phyloP scores from a whole-genome alignment of 345 rosid species.

The Salix exigua region DNA sequence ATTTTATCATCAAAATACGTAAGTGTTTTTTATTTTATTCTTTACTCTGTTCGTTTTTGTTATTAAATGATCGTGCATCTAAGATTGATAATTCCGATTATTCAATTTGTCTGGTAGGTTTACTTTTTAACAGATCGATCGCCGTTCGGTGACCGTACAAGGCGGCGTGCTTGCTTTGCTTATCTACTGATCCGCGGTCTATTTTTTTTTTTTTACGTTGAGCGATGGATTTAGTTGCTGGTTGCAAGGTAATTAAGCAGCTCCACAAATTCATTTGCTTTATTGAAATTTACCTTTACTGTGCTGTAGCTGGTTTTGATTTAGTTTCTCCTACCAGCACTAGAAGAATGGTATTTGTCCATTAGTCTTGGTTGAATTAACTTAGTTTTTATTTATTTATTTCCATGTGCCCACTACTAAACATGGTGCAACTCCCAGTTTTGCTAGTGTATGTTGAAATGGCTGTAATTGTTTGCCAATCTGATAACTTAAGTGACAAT shows the following conservation, averaged over 20 bases:
- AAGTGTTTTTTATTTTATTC: slow-evolving; percentile 1
- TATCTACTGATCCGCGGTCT: slow-evolving; percentile 15
- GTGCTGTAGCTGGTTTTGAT: neutral
- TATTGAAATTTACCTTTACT: neutral
- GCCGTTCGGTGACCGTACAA: slow-evolving; percentile 26
- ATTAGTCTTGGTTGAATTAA: neutral
- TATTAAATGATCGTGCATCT: neutral
- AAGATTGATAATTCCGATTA: slow-evolving; percentile 19
- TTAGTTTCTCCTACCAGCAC: neutral
- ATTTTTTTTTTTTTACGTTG: slow-evolving; percentile 15
- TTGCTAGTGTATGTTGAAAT: no score
- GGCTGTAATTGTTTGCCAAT: no score
- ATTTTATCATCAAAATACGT: neutral
- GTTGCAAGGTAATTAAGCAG: slow-evolving; percentile 63
- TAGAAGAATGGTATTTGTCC: neutral
- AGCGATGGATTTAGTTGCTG: slow-evolving; percentile 73
- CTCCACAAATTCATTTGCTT: neutral
- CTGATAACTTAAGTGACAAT: neutral
- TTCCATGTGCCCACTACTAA: neutral
- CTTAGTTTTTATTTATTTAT: neutral
- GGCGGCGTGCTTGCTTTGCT: slow-evolving; percentile 23
- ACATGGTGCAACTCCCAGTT: neutral
- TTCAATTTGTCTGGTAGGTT: slow-evolving; percentile 7
- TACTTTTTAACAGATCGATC: slow-evolving; percentile 38
- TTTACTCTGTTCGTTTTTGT: slow-evolving; percentile 4